Base-by-base conservation (phyloP, 768 basidiomycete genomes). In the Sporobolomyces roseus region DNA sequence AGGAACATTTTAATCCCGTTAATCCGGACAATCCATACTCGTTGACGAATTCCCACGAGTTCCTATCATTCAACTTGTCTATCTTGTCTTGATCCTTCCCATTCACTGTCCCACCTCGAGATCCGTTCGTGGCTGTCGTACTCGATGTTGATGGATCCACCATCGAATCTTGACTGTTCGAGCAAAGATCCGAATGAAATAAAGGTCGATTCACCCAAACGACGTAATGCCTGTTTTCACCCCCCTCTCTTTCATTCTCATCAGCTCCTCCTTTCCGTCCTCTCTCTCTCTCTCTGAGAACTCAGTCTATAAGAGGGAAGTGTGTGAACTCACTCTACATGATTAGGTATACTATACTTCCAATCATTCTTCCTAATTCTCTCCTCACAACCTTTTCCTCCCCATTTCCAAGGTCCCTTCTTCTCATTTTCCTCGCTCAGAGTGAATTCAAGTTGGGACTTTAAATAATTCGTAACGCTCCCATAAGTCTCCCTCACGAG, bases 181-280 rank as follows among this genome's bases (percentile, higher is more conserved):
- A 8, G 41, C 69, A 71, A 10, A 71, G 53, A 6, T 32, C 23
- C 3, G 55, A 61, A 45, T 66, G 61, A 46, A 71, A 71, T 43
- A 71, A 56, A 21, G 70, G 70, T 27, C 48, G 33, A 23, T 56
- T 58, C 16, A 63, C 61, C 71, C 71, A 72, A 50, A 68, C 61
- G 38, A 72, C 71, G 33, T 29, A 72, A 60, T 72, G 71, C 3
- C 71, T 72, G 50, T 13, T 14, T 55, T 48, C 21, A 14, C 6
- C 45, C 45, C 45, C 45, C 7, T 21, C 10, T 14, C 12, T 23
- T 17, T 9, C 38, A 41, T 41, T 41, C 38, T 25, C 13, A 30
- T 27, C 2, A 21, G 13, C 33, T 1, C 1, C n/a, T n/a, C n/a
- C n/a, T n/a, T n/a, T n/a, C n/a, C n/a, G n/a, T n/a, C n/a, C n/a